Base-by-base conservation (phyloP, 139 green algal genomes). In the Pleodorina starrii region DNA sequence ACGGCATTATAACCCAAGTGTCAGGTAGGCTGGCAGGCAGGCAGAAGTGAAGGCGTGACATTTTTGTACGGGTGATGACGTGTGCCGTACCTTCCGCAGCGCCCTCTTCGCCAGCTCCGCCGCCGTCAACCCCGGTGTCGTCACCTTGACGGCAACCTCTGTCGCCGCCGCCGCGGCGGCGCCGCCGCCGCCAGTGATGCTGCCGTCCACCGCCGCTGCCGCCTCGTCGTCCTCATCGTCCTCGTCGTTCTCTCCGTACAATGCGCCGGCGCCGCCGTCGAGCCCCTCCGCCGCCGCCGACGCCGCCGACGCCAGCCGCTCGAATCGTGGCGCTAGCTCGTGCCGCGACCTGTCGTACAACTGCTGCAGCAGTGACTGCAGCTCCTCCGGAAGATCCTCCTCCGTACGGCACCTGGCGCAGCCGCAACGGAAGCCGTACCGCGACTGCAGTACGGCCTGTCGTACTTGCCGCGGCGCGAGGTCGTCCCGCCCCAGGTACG, bases 401-500 rank as follows among this genome's bases (percentile, higher is more conserved):
- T 92, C 90, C 19, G 87, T 69, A 54, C 43, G n/a, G 48, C 92
- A 95, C n/a, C 90, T 81, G 0, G 59, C 57, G 86, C 92, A 95
- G 60, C 19, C 86, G 86, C 92, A 95, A 4, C 7, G 23, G 69
- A 95, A 95, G 32, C 90, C 92, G 84, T 90, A 95, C 27, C 92
- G 79, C 27, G 90, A 81, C 48, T 82, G 51, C 82, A 95, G 83
- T 10, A 85, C 82, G 21, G 75, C n/a, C 50, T 83, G 75, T 14
- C 84, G 75, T 50, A 83, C 66, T 82, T 90, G 71, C 57, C 85
- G 7, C 11, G 92, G 92, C 29, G 92, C 71, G 43, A 93, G 88
- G 32, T 92, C 90, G 44, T 94, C 90, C 0, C 90, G 80, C 0
- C 92, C 92, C 0, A 95, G 86, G 83, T 93, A 95, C 29, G 85